Base-by-base conservation (phyloP, 2,329 filamentous ascomycete species). In the Teratosphaeria destructans region DNA sequence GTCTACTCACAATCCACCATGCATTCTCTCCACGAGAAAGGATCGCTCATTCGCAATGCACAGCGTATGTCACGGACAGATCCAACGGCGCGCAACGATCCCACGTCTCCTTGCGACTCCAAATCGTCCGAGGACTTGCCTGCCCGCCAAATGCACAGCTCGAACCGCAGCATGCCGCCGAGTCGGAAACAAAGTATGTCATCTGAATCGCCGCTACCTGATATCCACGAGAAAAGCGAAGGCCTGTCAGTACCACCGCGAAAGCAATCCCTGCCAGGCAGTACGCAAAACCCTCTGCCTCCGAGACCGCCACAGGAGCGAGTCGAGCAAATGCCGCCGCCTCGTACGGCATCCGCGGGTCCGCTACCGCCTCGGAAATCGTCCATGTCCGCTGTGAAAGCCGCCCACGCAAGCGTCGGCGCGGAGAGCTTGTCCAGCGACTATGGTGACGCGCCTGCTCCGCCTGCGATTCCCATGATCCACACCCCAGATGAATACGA, bases 1-100 rank as follows among this genome's bases (percentile, higher is more conserved):
- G 76, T 80, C 63, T 78, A 81, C 66, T 79, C 79, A 14, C 82
- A 79, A 3, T 70, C 67, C 2, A 80, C 78, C 39, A 72, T 71
- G 32, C 76, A 72, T 56, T 78, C 75, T 16, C 66, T 66, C 16
- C 70, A 74, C 37, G 67, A 73, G 47, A 77, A 78, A 58, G 77
- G 81, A 52, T 77, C 78, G 59, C 75, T 86, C 26, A 68, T 85
- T 54, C 73, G 76, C 56, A 83, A 85, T 67, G 82, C 82, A 14
- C 79, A 82, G 65, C 73, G 77, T 29, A 84, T 85, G 78, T 83
- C 83, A 10, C 77, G 77, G 10, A 81, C 81, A 3, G 73, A 76
- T 54, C 78, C 80, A n/a, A 67, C 62, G 55, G 6, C 23, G 11
- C 65, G 68, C 29, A 71, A 71, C 62, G 73, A 74, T 56, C 73